Evolutionary conservation across 176 grass and related monocot species (phyloP).

Genomic region (Aechmea fasciata): DNA sequence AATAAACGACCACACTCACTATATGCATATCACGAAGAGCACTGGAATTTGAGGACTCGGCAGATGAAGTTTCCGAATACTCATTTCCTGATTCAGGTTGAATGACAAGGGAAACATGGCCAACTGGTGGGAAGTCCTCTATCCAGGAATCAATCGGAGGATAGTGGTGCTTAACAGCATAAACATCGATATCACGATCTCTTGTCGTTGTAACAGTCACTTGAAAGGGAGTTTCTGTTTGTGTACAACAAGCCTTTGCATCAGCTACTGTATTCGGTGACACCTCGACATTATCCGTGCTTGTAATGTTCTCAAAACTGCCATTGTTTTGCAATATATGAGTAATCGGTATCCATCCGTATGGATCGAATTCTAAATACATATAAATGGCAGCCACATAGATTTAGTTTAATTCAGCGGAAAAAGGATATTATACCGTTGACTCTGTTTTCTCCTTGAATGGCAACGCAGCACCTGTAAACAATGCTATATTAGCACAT

Average conservation of each 20-base stretch:
- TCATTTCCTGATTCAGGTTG: slow-evolving; percentile 34
- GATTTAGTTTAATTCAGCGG: background rate
- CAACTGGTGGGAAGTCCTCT: slow-evolving; percentile 52
- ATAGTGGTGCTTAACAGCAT: slow-evolving; percentile 63
- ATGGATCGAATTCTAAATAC: background rate
- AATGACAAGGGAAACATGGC: slow-evolving; percentile 33
- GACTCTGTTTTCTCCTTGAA: slow-evolving; percentile 6
- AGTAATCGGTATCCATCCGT: background rate
- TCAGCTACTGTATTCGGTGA: background rate
- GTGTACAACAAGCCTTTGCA: background rate
- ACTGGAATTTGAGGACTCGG: slow-evolving; percentile 49
- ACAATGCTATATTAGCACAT: background rate
- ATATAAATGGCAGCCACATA: background rate
- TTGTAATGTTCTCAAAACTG: slow-evolving; percentile 4
- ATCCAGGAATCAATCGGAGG: slow-evolving; percentile 82
- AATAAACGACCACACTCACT: slow-evolving; percentile 28
- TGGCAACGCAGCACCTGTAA: slow-evolving; percentile 1
- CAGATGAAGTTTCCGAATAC: slow-evolving; percentile 24
- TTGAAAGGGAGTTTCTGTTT: background rate
- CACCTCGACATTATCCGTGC: background rate
- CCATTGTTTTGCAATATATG: background rate
- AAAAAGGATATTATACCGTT: slow-evolving; percentile 7
- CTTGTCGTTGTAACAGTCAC: background rate
- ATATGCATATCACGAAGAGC: slow-evolving; percentile 73
- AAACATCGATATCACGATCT: slow-evolving; percentile 1